These are phyloP conservation scores for Mortierella sp. DNA, from an alignment of 371 early-diverging fungal species.

Conservation along the genomic window DNA sequence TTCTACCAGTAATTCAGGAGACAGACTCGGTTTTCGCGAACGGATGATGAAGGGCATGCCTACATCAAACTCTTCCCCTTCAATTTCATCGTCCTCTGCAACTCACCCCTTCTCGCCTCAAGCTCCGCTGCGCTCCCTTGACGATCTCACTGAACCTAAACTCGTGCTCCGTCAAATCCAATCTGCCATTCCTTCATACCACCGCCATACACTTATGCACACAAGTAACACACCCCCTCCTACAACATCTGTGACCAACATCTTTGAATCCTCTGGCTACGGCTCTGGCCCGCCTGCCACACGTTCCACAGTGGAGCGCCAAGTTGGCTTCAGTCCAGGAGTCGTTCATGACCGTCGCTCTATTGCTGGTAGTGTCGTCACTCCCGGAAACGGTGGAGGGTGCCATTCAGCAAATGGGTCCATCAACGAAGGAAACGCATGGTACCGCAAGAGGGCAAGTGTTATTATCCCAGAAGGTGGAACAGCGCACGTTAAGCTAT, in stretches of 20 bases:
- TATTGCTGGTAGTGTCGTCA: conserved; percentile 16
- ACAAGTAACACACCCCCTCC: background rate
- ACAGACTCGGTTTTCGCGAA: background rate
- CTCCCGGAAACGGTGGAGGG: background rate
- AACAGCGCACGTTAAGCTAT: conserved; percentile 27
- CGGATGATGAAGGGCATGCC: background rate
- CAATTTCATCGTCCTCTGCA: background rate
- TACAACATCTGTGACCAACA: background rate
- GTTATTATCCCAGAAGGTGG: conserved; percentile 38
- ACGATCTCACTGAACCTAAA: conserved; percentile 22
- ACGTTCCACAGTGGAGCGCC: conserved; percentile 9
- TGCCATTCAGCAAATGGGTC: conserved; percentile 3
- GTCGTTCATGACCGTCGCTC: conserved; percentile 12
- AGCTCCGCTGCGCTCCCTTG: conserved; percentile 11
- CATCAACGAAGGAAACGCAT: conserved; percentile 38
- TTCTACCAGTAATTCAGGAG: background rate
- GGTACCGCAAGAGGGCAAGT: conserved; percentile 39
- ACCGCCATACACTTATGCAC: conserved; percentile 7
- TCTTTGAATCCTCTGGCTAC: background rate
- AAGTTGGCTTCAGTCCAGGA: conserved; percentile 12
- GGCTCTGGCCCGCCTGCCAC: conserved; percentile 1
- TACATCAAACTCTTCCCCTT: background rate
- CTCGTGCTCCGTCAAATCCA: conserved; percentile 21
- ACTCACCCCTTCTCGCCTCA: background rate
- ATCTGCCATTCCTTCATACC: conserved; percentile 7